Evolutionary conservation across 2,329 filamentous ascomycete species (phyloP).

Genomic region (Cylindrodendrum hubeiense): DNA sequence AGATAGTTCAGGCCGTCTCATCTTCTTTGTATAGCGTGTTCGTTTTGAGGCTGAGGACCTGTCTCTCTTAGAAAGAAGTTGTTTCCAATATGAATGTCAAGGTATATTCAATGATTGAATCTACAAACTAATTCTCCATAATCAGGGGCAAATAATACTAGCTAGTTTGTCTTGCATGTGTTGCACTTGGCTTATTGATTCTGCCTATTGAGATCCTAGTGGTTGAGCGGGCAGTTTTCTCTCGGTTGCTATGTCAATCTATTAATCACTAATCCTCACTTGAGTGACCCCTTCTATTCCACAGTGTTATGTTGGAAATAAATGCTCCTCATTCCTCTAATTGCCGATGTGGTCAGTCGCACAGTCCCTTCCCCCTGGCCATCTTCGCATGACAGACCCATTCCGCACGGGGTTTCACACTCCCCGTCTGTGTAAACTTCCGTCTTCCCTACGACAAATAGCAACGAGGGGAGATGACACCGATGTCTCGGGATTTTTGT

Average conservation of each 20-base stretch:
- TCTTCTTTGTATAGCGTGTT: slow-evolving; percentile 32
- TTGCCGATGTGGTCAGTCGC: not conserved
- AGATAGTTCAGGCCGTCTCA: slow-evolving; percentile 20
- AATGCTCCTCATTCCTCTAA: not conserved
- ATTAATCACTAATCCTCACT: no score
- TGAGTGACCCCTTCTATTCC: not conserved
- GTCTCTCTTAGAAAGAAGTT: slow-evolving; percentile 13
- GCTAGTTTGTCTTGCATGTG: no score
- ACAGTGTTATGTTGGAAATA: not conserved
- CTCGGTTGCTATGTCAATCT: no score
- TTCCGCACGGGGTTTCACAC: not conserved
- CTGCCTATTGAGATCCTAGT: no score
- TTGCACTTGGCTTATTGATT: no score
- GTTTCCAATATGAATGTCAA: not conserved
- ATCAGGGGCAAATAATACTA: no score
- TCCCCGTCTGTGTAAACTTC: not conserved
- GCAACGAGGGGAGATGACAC: not conserved
- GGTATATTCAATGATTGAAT: not conserved
- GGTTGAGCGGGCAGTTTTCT: no score
- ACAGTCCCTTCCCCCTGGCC: not conserved
- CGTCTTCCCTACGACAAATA: not conserved
- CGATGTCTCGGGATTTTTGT: not conserved
- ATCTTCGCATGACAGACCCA: not conserved
- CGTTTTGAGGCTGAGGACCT: slow-evolving; percentile 16
- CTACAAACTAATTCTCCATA: not conserved